Evolutionary conservation across 495 filamentous ascomycete genomes (phyloP).

Genomic region (Annulohypoxylon bovei): DNA sequence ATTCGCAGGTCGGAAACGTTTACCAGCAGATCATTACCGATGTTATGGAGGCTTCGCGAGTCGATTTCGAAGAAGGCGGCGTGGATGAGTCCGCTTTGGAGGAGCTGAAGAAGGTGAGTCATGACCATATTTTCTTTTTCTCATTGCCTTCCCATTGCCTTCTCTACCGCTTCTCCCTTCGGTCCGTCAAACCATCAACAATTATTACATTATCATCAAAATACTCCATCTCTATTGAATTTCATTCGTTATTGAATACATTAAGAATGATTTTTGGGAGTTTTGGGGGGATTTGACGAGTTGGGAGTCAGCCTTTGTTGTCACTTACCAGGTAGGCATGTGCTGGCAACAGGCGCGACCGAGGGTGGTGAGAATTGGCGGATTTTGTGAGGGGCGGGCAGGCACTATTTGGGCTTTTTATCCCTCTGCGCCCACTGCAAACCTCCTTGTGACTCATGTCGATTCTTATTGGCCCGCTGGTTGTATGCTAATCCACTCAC

Average conservation of each 20-base stretch:
- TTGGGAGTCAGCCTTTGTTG: not conserved
- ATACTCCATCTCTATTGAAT: not conserved
- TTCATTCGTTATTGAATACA: conserved; percentile 4
- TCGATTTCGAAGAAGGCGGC: conserved; percentile 96
- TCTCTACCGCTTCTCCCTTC: conserved; percentile 26
- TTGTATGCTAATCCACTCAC: conserved; percentile 34
- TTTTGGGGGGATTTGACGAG: not conserved
- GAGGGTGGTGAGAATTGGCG: conserved; percentile 56
- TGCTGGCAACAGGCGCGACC: conserved; percentile 33
- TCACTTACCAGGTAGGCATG: not conserved
- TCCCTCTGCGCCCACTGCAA: conserved; percentile 45
- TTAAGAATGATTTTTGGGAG: not conserved
- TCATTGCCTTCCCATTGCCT: conserved; percentile 46
- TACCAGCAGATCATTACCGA: conserved; percentile 92
- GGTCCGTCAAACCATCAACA: conserved; percentile 4
- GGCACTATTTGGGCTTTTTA: conserved; percentile 68
- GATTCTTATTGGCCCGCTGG: conserved; percentile 44
- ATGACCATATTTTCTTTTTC: conserved; percentile 37
- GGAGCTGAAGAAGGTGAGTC: conserved; percentile 82
- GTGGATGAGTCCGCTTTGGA: conserved; percentile 85
- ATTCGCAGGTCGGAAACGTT: conserved; percentile 70
- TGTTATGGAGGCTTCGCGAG: conserved; percentile 84
- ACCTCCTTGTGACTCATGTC: conserved; percentile 46
- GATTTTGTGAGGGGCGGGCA: conserved; percentile 57
- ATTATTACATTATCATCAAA: conserved; percentile 1